phyloP scores from a whole-genome alignment of 768 basidiomycete genomes.

The Boletus patriciae region DNA sequence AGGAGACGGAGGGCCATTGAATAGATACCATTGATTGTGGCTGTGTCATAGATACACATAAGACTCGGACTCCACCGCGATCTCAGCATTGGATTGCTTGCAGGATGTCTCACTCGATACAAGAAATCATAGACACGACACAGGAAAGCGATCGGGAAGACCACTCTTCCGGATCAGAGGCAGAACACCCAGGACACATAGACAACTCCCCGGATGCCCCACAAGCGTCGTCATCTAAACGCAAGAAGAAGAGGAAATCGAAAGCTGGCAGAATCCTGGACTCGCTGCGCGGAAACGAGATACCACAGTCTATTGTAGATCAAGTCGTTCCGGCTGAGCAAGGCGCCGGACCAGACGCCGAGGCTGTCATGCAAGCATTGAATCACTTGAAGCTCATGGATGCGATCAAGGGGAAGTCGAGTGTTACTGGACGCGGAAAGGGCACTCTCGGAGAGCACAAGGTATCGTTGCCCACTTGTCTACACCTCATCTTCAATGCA shows the following conservation, averaged over 20 bases:
- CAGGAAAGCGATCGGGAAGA: conserved; percentile 37
- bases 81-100: background rate
- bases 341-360: conserved; percentile 52
- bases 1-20: conserved; percentile 31
- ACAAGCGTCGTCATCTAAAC: conserved; percentile 44
- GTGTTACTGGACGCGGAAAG: conserved; percentile 69
- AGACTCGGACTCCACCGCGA: background rate
- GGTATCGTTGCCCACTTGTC: conserved; percentile 43
- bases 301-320: conserved; percentile 64
- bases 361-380: conserved; percentile 65
- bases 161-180: conserved; percentile 31
- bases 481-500: conserved; percentile 1
- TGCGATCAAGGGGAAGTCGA: conserved; percentile 77
- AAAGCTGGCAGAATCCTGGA: conserved; percentile 58
- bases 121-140: conserved; percentile 43
- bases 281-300: conserved; percentile 49
- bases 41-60: conserved; percentile 12
- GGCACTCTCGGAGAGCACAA: conserved; percentile 89
- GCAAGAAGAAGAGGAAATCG: conserved; percentile 90
- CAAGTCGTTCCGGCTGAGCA: conserved; percentile 62
- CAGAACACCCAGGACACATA: conserved; percentile 22
- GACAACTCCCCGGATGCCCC: conserved; percentile 17
- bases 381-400: conserved; percentile 85
- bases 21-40: conserved; percentile 13
- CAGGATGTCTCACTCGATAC: conserved; percentile 36